Evolutionary conservation across 1,284 basidiomycete genomes (phyloP), one percentile per base, ranked within the genome.

Genomic region (Athelia psychrophila): DNA sequence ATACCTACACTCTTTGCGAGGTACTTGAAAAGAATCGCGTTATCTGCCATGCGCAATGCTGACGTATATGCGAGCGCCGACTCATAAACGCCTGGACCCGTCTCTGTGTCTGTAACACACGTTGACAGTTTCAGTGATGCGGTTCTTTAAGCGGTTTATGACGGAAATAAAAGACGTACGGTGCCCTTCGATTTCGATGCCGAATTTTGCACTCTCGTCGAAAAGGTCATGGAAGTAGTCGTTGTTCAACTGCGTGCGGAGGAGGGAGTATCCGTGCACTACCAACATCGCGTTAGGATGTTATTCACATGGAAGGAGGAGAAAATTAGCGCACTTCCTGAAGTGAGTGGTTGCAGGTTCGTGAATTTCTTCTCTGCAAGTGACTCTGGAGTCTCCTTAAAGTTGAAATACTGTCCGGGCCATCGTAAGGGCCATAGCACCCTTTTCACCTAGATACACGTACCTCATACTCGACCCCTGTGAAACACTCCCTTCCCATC

Each of bases 261-360:
- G 76, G n/a, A 95, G 74, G 3, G 93, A 95, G 63, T 95, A 96
- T 3, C 93, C 93, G 61, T 95, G 93, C 88, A 94, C 93, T 95
- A 57, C 12, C 32, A 44, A 13, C 44, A 46, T 23, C 30, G 13
- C 33, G 49, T 53, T 46, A 46, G 27, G 23, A 48, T 23, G 3
- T 23, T 19, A 51, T 22, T 24, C 35, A 45, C 36, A 33, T 30
- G 27, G 36, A 22, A 23, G 13, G 25, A 44, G 33, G 10, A 24
- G 23, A n/a, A 33, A 47, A 23, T 27, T 3, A 42, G 76, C 90
- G 64, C 63, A 95, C 93, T 98, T 63, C 95, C 95, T 1, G 93
- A 84, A 0, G 95, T 98, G 35, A 98, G 70, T 3, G 95, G 85
- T 18, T 83, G 77, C 13, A 98, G 75, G 54, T 83, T 73, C 8